Evolutionary conservation across 306 rosid genomes (phyloP), one percentile per base, ranked within the genome.

Genomic region (Hippophae gyantsensis): DNA sequence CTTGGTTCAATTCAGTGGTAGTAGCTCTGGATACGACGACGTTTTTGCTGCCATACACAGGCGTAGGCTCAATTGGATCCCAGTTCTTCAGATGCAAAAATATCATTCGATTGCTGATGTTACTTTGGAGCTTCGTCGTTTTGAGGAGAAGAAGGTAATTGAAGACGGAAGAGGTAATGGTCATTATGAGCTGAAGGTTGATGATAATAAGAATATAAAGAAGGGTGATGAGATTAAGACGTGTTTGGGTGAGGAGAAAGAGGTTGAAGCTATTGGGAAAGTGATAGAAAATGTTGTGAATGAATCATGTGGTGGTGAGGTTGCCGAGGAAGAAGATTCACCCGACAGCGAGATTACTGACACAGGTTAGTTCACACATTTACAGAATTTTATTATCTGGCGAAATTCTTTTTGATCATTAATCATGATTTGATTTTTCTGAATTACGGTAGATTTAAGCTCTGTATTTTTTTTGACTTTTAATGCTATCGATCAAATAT

Each of bases 71-170:
- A 89, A 93, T 61, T 93, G 99, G 99, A 89, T 93, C 69, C 95
- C 95, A 5, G 83, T 93, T 27, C 81, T 93, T 50, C 99, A 93
- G 84, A 89, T 93, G 97, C 99, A 93, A 78, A 93, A 86, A 77
- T 86, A 93, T 43, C 97, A 93, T 71, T 74, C 97, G 62, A 85
- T 93, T 49, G 90, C 86, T 0, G 99, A 89, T 44, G 95, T 93
- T 23, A 72, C 81, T 13, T 56, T 82, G 13, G 94, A 89, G 87
- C 95, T 93, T 7, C 76, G 74, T 6, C 71, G 60, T 5, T 61
- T 85, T 26, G 52, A 71, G 0, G 82, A 73, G 32, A 73, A 42
- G 66, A 73, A 54, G 71, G 62, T 6, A 40, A 69, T 42, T 46
- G 40, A n/a, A 25, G 67, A 49, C 40, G 63, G n/a, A 13, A 49